Base-by-base conservation (phyloP, 805 yeast genomes). In the Metschnikowia matae region DNA sequence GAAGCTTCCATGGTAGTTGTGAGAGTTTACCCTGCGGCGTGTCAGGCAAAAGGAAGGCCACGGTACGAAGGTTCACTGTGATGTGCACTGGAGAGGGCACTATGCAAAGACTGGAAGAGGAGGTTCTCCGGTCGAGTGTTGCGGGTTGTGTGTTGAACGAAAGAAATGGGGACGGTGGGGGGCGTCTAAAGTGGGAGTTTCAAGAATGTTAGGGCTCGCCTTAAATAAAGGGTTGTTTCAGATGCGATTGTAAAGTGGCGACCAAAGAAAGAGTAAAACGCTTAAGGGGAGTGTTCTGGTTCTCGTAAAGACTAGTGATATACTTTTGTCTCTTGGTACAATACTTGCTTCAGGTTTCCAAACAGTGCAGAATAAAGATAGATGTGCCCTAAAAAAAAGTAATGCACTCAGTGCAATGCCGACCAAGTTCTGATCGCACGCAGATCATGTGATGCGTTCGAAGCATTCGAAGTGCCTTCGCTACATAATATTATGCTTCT, bases 1-100 rank as follows among this genome's bases (percentile, higher is more conserved):
- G 56, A 41, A 11, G 49, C 42, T 10, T 56, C 56, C 57, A 55
- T 52, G 44, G 39, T 21, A 18, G 41, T 2, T 21, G 32, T 21
- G 11, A 8, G 13, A 23, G 41, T 23, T 39, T 38, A 38, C 18
- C 40, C 20, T 20, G 40, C 13, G n/a, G 31, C 3, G 26, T 39
- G 41, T 21, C 18, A 13, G 31, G 41, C 17, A 23, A 18, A 23
- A 23, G n/a, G 29, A 23, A 37, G 26, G 32, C 31, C 32, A 39
- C 41, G 32, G n/a, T 31, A 39, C 41, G 21, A 26, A 3, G 26
- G 33, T 26, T 8, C 34, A 11, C 34, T 37, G 21, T 5, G 6
- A 29, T 29, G 14, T 10, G 21, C 34, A 26, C 29, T 26, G 29
- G 29, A 26, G 11, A 26, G 11, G 29, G 29, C 34, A 26, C 34